Percentiles rank a stretch among this genome's conserved stretches.
phyloP scores from a whole-genome alignment of 2,329 filamentous ascomycete species.

The Aspergillus jensenii region DNA sequence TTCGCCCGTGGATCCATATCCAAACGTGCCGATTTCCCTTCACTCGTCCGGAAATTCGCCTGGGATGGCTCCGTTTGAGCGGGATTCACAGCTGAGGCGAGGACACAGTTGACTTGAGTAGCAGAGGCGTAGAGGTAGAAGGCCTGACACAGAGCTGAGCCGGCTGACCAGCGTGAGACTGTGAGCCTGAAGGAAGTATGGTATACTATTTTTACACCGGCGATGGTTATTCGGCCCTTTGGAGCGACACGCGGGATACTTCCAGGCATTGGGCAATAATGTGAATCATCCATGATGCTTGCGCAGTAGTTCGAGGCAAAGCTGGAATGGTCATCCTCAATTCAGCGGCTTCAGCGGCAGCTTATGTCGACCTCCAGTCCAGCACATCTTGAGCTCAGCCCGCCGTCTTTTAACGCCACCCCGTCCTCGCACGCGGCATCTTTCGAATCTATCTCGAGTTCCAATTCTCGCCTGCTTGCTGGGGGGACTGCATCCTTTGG shows the following conservation, averaged over 20 bases:
- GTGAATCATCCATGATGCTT: no score
- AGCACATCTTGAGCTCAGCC: constrained; percentile 7
- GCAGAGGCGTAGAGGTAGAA: neutral
- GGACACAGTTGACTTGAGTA: neutral
- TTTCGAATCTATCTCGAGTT: neutral
- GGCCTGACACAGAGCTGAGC: neutral
- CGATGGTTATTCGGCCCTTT: no score
- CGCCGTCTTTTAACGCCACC: constrained; percentile 18
- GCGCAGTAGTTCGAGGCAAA: no score
- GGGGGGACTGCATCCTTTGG: neutral
- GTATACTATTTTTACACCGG: neutral
- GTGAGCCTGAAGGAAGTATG: neutral
- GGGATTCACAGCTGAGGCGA: neutral
- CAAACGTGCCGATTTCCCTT: neutral
- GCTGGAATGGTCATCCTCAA: neutral
- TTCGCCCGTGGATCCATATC: neutral
- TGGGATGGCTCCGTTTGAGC: neutral
- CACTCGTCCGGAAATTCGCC: neutral
- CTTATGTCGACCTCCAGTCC: constrained; percentile 11
- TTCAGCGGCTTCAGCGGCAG: constrained; percentile 23
- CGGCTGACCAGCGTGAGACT: neutral
- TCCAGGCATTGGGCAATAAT: no score
- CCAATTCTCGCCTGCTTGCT: neutral
- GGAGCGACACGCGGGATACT: no score
- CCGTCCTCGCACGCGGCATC: neutral